phyloP scores from a whole-genome alignment of 2,329 filamentous ascomycete genomes.

The Didymellaceae sp. region DNA sequence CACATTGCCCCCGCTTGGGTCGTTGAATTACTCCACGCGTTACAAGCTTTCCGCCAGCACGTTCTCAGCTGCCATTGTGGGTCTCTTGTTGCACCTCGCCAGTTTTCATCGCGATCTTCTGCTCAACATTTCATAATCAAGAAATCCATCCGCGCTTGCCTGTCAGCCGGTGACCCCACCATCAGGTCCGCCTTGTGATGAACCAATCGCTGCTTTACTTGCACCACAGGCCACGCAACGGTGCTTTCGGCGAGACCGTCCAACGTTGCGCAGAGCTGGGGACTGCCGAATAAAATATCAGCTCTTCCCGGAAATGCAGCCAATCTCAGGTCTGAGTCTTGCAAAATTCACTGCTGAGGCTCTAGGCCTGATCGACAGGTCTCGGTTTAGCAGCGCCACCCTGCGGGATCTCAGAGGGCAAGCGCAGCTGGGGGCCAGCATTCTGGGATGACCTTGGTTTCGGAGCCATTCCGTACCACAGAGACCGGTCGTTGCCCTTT shows the following conservation, averaged over 20 bases:
- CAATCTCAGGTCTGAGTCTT: constrained; percentile 5
- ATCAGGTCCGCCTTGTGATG: neutral
- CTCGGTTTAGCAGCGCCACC: constrained; percentile 11
- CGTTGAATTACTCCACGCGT: constrained; percentile 1
- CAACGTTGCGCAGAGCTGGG: constrained; percentile 6
- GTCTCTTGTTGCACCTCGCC: neutral
- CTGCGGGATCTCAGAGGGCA: constrained; percentile 18
- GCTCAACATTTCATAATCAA: constrained; percentile 9
- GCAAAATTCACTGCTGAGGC: constrained; percentile 12
- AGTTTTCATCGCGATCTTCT: constrained; percentile 4
- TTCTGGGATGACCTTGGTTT: constrained; percentile 11
- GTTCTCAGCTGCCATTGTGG: constrained; percentile 3
- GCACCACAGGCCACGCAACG: constrained; percentile 1
- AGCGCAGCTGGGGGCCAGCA: constrained; percentile 12
- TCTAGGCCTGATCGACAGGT: constrained; percentile 17
- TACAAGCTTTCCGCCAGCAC: neutral
- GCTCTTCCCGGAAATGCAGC: constrained; percentile 6
- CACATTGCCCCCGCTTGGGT: constrained; percentile 2
- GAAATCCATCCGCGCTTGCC: constrained; percentile 3
- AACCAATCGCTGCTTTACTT: constrained; percentile 10
- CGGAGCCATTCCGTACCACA: constrained; percentile 14
- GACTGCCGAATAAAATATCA: constrained; percentile 7
- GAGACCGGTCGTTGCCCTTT: constrained; percentile 1
- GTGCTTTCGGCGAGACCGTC: constrained; percentile 5
- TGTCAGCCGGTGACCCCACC: constrained; percentile 12